Evolutionary conservation across 75 land plant genomes (phyloP), one percentile per base, ranked within the genome.

Genomic region (Cupressus sempervirens): DNA sequence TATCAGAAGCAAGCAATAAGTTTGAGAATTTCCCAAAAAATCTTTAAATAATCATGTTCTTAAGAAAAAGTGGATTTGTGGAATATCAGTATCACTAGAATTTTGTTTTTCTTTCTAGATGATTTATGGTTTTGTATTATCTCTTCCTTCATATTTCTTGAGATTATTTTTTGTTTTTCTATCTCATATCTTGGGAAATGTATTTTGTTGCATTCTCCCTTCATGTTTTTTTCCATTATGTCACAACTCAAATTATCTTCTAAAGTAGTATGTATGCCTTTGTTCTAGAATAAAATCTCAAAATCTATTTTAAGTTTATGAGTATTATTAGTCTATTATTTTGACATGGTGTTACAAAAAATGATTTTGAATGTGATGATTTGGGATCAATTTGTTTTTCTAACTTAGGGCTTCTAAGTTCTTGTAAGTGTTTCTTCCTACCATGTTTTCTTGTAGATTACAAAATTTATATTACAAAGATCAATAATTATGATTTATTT

Each of bases 351-450:
- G 77, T 89, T 29, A 54, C 82, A 53, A 84, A 79, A 46, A 89
- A 89, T 84, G 89, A 89, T 84, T 50, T 89, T 20, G 90, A 87
- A 11, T 89, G 90, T 81, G 88, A 89, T 76, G 90, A 89, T 79
- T 48, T 89, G 41, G 83, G 26, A 36, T 89, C 90, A 6, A 81
- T 89, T 41, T 81, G 86, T 29, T 84, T 89, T 43, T 23, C 45
- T 54, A 89, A 89, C 30, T 77, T 83, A 1, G 46, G 81, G 14
- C 82, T 89, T 29, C 76, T 82, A 15, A 82, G 88, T 46, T 82
- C 83, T 53, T 88, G 88, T 88, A 80, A 88, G 88, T 73, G 53
- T 81, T 81, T 81, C 54, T 50, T 12, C 48, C n/a, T 26, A 29
- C n/a, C 29, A 29, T 13, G 40, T 50, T 12, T 46, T 10, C 46